A percentile compares a stretch with the other conserved stretches of the same genome.
Evolutionary conservation across 2,329 filamentous ascomycete genomes (phyloP).

Genomic region (Ceratocystis cubensis): DNA sequence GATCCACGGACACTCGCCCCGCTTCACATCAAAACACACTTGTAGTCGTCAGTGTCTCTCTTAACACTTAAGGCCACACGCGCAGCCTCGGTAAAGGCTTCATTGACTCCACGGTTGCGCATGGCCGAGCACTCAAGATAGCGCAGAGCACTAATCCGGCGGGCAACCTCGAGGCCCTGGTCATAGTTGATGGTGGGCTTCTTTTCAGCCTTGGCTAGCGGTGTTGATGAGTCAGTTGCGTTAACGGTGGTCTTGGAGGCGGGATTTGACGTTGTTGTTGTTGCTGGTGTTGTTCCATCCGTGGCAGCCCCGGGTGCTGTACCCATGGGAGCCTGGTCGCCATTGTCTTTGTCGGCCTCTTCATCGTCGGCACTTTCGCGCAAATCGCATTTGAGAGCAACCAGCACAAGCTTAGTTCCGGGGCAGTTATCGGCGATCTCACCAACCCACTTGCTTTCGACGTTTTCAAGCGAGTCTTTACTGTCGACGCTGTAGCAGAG

Average conservation of each 20-base stretch:
- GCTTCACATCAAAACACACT: conserved; percentile 48
- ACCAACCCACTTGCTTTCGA: conserved; percentile 95
- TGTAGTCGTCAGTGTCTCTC: conserved; percentile 50
- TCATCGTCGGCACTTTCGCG: conserved; percentile 65
- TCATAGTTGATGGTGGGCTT: conserved; percentile 77
- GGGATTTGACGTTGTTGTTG: not conserved
- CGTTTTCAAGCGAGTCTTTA: conserved; percentile 92
- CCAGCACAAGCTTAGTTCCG: conserved; percentile 84
- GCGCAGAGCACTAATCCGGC: conserved; percentile 80
- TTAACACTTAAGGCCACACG: conserved; percentile 73
- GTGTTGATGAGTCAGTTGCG: conserved; percentile 29
- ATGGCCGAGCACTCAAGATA: conserved; percentile 98
- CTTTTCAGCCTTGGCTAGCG: conserved; percentile 39
- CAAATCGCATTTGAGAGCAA: conserved; percentile 93
- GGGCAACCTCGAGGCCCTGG: conserved; percentile 78
- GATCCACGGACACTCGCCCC: not conserved
- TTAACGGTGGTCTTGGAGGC: conserved; percentile 21
- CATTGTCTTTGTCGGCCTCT: conserved; percentile 40
- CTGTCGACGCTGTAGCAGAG: conserved; percentile 97
- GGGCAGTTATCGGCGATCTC: conserved; percentile 98
- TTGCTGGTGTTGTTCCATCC: not conserved
- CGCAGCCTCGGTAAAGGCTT: conserved; percentile 95
- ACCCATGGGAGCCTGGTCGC: conserved; percentile 29
- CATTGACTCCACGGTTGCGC: conserved; percentile 94
- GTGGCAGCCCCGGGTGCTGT: conserved; percentile 13